Conservation (phyloP, 1,284 basidiomycete species). For the Ceratobasidium sp. region DNA sequence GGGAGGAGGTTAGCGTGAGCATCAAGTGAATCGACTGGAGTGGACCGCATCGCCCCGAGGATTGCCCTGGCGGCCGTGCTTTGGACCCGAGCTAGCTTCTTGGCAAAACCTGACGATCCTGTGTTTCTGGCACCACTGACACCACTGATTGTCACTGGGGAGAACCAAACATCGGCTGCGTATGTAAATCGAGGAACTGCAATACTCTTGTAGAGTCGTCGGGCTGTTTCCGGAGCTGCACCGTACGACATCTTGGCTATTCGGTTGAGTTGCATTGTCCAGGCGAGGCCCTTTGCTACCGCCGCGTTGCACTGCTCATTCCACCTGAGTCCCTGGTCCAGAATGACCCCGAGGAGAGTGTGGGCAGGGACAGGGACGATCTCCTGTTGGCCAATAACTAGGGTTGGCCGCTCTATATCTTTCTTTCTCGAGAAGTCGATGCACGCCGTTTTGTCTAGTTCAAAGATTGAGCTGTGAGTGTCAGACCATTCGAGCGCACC, state of each 20-base stretch:
- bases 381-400: neutral
- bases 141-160: neutral
- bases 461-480: neutral
- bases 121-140: too few species aligned
- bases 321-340: neutral
- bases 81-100: too few species aligned
- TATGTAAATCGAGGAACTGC: neutral
- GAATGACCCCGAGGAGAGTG: neutral
- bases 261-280: neutral
- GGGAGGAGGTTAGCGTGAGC: too few species aligned
- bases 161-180: slow-evolving; percentile 1
- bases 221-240: neutral
- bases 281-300: neutral
- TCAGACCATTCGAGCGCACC: neutral
- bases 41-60: too few species aligned
- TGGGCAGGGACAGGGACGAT: neutral
- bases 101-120: too few species aligned
- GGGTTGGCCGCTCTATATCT: neutral
- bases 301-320: neutral
- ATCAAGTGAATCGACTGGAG: too few species aligned
- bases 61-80: too few species aligned
- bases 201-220: neutral
- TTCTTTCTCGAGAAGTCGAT: neutral
- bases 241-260: neutral
- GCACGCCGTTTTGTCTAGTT: neutral